phyloP scores from a whole-genome alignment of 441 rosid genomes.

The Iberis amara region DNA sequence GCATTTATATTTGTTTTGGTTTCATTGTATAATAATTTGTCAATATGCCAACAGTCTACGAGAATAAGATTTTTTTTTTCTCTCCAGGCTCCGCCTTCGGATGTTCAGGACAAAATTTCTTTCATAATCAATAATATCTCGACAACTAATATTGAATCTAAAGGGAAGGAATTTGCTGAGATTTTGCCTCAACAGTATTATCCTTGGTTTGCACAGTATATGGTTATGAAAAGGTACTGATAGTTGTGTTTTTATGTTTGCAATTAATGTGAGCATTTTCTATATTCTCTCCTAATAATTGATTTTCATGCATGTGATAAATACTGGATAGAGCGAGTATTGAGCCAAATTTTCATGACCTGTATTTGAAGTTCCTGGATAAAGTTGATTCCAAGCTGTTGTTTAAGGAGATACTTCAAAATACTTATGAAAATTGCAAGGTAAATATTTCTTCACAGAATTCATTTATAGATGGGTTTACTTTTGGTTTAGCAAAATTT shows the following conservation, averaged over 20 bases:
- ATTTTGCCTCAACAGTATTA: conserved; percentile 73
- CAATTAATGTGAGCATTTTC: conserved; percentile 4
- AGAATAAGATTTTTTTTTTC: conserved; percentile 19
- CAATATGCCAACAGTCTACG: conserved; percentile 5
- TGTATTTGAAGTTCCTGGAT: conserved; percentile 93
- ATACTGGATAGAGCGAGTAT: conserved; percentile 81
- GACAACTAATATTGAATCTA: conserved; percentile 68
- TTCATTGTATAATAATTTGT: conserved; percentile 16
- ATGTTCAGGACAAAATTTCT: conserved; percentile 84
- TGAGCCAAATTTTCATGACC: conserved; percentile 94
- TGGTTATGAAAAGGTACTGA: conserved; percentile 98
- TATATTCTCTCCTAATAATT: conserved; percentile 10
- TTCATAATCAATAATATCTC: conserved; percentile 90
- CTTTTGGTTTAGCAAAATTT: conserved; percentile 1
- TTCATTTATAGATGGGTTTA: neutral
- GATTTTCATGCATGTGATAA: conserved; percentile 9
- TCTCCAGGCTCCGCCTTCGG: conserved; percentile 79
- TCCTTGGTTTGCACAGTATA: conserved; percentile 97
- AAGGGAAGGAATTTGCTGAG: conserved; percentile 83
- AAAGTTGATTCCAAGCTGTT: conserved; percentile 80
- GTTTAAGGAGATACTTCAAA: conserved; percentile 82
- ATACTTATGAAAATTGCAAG: conserved; percentile 99
- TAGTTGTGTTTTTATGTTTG: conserved; percentile 8
- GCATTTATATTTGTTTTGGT: conserved; percentile 1
- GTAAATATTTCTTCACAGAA: conserved; percentile 33